phyloP scores from a whole-genome alignment of 164 flowering plant species.

The Aristolochia contorta region DNA sequence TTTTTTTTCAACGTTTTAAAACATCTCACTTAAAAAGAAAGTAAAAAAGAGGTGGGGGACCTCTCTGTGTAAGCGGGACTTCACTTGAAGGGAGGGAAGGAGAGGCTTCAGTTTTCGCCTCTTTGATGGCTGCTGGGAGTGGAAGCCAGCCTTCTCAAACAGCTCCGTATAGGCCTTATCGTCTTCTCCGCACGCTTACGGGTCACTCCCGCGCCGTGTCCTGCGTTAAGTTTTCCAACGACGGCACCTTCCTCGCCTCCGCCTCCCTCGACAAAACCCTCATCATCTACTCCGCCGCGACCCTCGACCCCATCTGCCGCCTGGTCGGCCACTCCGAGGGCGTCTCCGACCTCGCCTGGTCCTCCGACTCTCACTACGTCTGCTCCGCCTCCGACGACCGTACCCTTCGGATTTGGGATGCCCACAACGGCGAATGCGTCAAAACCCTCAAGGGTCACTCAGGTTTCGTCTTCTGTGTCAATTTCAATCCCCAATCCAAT shows the following conservation, averaged over 20 bases:
- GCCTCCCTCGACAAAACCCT: constrained; percentile 91
- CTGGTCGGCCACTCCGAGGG: constrained; percentile 80
- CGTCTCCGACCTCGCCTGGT: constrained; percentile 84
- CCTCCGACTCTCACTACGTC: constrained; percentile 89
- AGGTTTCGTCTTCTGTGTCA: constrained; percentile 76
- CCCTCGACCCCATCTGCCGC: constrained; percentile 39
- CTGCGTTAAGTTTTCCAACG: constrained; percentile 82
- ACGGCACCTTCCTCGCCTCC: constrained; percentile 77
- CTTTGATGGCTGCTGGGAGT: neutral
- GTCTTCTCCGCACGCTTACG: constrained; percentile 39
- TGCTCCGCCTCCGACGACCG: constrained; percentile 94
- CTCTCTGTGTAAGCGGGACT: too few relatives aligned
- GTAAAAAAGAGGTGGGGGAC: too few relatives aligned
- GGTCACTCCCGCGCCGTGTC: constrained; percentile 71
- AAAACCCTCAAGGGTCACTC: constrained; percentile 79
- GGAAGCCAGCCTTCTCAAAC: constrained; percentile 6
- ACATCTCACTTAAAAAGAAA: too few relatives aligned
- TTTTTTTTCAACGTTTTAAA: too few relatives aligned
- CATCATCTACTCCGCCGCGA: constrained; percentile 45
- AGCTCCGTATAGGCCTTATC: constrained; percentile 48
- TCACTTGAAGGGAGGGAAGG: too few relatives aligned
- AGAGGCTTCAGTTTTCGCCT: too few relatives aligned
- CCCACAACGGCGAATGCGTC: constrained; percentile 48
- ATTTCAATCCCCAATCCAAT: constrained; percentile 72
- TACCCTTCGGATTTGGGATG: constrained; percentile 88